Percentiles rank a stretch among this genome's conserved stretches.
phyloP scores from a whole-genome alignment of 2,329 filamentous ascomycete genomes.

The Samsoniella hepiali region DNA sequence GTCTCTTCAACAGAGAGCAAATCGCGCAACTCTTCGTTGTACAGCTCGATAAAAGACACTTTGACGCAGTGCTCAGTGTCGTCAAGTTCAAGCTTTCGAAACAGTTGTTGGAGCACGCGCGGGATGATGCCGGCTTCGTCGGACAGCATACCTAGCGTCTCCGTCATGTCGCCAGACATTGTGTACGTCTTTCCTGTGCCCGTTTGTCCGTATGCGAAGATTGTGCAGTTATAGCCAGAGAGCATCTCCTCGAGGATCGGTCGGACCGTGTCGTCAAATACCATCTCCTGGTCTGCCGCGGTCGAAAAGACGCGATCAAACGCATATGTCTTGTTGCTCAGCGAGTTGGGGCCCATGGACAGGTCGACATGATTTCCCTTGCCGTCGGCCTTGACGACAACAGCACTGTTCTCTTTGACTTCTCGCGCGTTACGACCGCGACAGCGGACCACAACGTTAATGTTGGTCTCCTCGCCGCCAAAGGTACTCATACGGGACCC shows the following conservation, averaged over 20 bases:
- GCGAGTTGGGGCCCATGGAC: conserved; percentile 85
- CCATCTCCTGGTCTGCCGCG: conserved; percentile 86
- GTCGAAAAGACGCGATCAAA: conserved; percentile 98
- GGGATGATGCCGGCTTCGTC: conserved; percentile 95
- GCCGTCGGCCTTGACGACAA: conserved; percentile 86
- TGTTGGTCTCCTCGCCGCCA: conserved; percentile 76
- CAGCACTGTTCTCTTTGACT: conserved; percentile 88
- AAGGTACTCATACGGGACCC: conserved; percentile 17
- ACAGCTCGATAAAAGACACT: conserved; percentile 97
- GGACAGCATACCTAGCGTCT: conserved; percentile 78
- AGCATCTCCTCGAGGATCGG: conserved; percentile 97
- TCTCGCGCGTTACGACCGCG: conserved; percentile 90
- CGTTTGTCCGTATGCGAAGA: conserved; percentile 97
- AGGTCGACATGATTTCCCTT: conserved; percentile 81
- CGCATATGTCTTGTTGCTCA: conserved; percentile 94
- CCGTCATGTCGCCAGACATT: conserved; percentile 96
- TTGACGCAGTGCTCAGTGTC: conserved; percentile 86
- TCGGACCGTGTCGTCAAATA: conserved; percentile 92
- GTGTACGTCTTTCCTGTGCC: conserved; percentile 99
- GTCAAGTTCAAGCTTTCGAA: conserved; percentile 76
- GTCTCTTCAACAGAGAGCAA: conserved; percentile 78
- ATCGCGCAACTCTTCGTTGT: conserved; percentile 95
- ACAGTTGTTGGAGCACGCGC: conserved; percentile 80
- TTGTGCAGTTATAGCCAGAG: conserved; percentile 93
- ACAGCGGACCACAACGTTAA: conserved; percentile 94